A percentile compares a stretch with the other conserved stretches of the same genome.
Conservation (phyloP, 331 rosid species). For the Phaseolus coccineus region DNA sequence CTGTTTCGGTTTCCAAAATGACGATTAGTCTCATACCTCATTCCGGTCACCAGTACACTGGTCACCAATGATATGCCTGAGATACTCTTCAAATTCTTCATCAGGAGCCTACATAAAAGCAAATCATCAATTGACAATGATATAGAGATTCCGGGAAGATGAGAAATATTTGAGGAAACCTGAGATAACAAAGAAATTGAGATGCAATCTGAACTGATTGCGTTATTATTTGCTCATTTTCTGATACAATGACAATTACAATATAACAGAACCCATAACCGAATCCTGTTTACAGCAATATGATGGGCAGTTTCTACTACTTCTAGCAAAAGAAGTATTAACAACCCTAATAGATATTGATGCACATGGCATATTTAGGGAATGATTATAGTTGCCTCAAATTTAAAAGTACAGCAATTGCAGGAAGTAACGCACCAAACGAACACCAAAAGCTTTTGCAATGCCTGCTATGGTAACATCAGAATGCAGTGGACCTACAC, state of each 20-base stretch:
- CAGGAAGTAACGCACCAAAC: conserved; percentile 72
- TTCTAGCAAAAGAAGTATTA: conserved; percentile 4
- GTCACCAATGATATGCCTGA: conserved; percentile 78
- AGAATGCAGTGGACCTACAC: conserved; percentile 94
- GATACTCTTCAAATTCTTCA: conserved; percentile 95
- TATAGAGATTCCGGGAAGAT: not conserved
- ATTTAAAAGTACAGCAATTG: conserved; percentile 19
- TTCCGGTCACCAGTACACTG: conserved; percentile 82
- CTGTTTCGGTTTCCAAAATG: not conserved
- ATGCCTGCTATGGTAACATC: conserved; percentile 91
- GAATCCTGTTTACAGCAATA: not conserved
- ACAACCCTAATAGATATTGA: conserved; percentile 5
- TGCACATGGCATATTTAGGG: conserved; percentile 20
- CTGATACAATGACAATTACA: not conserved
- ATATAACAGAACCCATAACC: conserved; percentile 9
- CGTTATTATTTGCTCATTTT: not conserved
- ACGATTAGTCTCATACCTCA: conserved; percentile 55
- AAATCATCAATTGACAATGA: conserved; percentile 30
- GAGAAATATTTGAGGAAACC: not conserved
- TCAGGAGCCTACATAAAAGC: conserved; percentile 83
- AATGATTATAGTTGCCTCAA: conserved; percentile 22
- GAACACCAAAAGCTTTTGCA: conserved; percentile 96
- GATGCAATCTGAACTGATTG: not conserved
- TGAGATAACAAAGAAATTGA: not conserved
- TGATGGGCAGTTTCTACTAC: not conserved